phyloP scores from a whole-genome alignment of 2,329 filamentous ascomycete genomes.

The Neofusicoccum sp. region DNA sequence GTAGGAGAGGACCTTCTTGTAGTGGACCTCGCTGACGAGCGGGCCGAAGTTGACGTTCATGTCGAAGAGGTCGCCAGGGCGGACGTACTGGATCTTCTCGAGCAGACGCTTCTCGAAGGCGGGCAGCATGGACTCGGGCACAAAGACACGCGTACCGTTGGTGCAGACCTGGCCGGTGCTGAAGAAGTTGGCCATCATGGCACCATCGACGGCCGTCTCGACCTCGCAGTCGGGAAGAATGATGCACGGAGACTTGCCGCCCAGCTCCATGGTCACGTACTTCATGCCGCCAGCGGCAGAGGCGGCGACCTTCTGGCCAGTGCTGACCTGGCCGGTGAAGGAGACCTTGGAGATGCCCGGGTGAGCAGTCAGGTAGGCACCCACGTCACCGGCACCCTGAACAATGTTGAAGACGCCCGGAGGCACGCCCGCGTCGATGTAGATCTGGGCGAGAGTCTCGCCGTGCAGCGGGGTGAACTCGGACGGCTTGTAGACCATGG shows the following conservation, averaged over 20 bases:
- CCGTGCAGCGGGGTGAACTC: constrained; percentile 85
- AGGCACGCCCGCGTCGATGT: constrained; percentile 74
- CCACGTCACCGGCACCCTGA: constrained; percentile 75
- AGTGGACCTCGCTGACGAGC: constrained; percentile 70
- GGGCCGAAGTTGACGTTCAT: constrained; percentile 78
- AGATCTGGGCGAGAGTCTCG: constrained; percentile 71
- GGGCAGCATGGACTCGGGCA: constrained; percentile 64
- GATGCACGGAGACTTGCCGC: constrained; percentile 79
- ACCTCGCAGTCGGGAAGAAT: constrained; percentile 77
- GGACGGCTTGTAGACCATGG: constrained; percentile 88
- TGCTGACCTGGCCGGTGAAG: constrained; percentile 84
- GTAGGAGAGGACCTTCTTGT: constrained; percentile 74
- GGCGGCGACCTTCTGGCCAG: constrained; percentile 76
- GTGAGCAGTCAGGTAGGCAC: constrained; percentile 71
- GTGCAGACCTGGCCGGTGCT: constrained; percentile 90
- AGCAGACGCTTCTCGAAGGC: constrained; percentile 68
- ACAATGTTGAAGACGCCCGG: constrained; percentile 70
- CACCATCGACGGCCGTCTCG: constrained; percentile 78
- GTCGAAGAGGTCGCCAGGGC: constrained; percentile 72
- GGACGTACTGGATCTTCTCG: constrained; percentile 67
- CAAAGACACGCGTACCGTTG: constrained; percentile 85
- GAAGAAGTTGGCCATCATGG: constrained; percentile 94
- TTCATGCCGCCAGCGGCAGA: constrained; percentile 78
- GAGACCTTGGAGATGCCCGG: constrained; percentile 77
- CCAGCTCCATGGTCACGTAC: constrained; percentile 88